Conservation (phyloP, 176 grass and related monocot genomes). For the Zoysia pacifica region DNA sequence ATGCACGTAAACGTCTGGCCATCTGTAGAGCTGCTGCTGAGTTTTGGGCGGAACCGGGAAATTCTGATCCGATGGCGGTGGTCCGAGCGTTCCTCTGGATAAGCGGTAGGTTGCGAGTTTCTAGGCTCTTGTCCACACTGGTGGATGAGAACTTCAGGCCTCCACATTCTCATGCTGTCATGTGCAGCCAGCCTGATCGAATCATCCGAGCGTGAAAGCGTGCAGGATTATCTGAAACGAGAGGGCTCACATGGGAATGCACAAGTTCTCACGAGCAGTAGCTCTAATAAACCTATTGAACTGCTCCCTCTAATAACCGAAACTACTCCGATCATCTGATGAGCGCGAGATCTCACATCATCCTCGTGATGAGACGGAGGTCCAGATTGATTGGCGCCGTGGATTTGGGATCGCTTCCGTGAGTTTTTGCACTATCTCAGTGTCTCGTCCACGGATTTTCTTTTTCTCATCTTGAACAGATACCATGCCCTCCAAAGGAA, state of each 20-base stretch:
- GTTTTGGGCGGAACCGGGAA: not conserved
- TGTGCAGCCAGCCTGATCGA: not conserved
- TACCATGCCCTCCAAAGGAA: no score
- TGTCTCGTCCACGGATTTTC: no score
- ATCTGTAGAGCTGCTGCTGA: not conserved
- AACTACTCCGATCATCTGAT: no score
- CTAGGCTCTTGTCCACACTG: conserved; percentile 11
- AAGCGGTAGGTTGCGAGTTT: not conserved
- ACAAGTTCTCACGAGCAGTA: not conserved
- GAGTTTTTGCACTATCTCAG: no score
- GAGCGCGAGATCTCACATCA: no score
- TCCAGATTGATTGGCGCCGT: no score
- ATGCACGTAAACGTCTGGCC: not conserved
- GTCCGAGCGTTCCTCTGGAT: conserved; percentile 23
- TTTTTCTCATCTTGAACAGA: no score
- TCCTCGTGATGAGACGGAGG: no score
- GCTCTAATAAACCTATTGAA: not conserved
- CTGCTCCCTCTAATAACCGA: no score
- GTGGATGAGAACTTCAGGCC: not conserved
- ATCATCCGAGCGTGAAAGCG: not conserved
- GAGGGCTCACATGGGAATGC: not conserved
- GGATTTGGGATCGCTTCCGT: no score
- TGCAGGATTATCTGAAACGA: not conserved
- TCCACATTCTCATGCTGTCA: conserved; percentile 24
- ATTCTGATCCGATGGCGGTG: not conserved